Evolutionary conservation across 164 flowering plant species (phyloP), one percentile per base, ranked within the genome.

Genomic region (Magnolia kwangsiensis): DNA sequence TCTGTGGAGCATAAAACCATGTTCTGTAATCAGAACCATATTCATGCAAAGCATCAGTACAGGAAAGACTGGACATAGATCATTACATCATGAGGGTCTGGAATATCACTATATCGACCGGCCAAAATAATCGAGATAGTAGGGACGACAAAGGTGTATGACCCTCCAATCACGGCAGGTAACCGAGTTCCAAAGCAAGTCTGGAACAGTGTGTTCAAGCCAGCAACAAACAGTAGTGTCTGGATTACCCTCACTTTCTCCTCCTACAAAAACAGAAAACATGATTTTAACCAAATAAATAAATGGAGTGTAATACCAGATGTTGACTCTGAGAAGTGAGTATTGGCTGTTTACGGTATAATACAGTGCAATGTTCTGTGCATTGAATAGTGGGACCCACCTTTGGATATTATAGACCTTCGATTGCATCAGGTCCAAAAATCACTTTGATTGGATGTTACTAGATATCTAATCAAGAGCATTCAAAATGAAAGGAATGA

Each of bases 101-200:
- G 72, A 75, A 89, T 78, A 74, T 80, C 83, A 68, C 84, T 87
- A 76, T 92, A 95, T 75, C 98, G 90, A 67, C 89, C 88, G 50
- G 97, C 92, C 88, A 91, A 81, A 70, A 93, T 81, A 58, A 93
- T 95, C 16, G 98, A 91, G 72, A 95, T 78, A 69, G 97, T 93
- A 45, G 98, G 87, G 6, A 88, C 93, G 74, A 93, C 89, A 77
- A 83, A 95, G 8, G 95, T 87, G 61, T 87, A 92, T n/a, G 98
- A 93, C 1, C 88, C 98, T 76, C 98, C 98, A 72, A 95, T 89
- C 0, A 95, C 96, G 24, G 98, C 95, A 9, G 98, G 97, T 50
- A 95, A 80, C 16, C 97, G 82, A 18, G 95, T 93, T n/a, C 98
- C 98, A 73, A 95, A 92, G 9, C 84, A 65, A 11, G 97, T 82